Base-by-base conservation (phyloP, 169 alveolate species). In the Fabrea salina region DNA sequence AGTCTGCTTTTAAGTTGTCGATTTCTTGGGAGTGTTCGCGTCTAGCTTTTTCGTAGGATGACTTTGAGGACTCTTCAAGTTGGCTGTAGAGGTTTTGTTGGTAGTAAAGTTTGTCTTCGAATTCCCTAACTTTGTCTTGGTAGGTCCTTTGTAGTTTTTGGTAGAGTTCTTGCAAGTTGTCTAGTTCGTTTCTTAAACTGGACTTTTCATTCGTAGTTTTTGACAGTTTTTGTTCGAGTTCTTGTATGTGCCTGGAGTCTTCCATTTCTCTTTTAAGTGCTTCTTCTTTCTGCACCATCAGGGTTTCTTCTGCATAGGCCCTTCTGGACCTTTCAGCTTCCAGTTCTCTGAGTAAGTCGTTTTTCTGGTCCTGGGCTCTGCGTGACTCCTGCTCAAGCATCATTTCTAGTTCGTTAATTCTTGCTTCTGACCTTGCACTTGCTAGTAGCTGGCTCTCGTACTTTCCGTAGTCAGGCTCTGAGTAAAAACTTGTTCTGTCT, bases 201-300 rank as follows among this genome's bases (percentile, higher is more conserved):
- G 41, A 35, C 40, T 74, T 74, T 33, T 74, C 81, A 16, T 33
- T 35, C 19, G 11, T n/a, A 16, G n/a, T 19, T 5, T 56, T 49
- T 13, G 39, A 53, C 25, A 74, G 13, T 74, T 54, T 74, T 25
- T n/a, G 11, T 54, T 74, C 81, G 33, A 74, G 22, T 5, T 74
- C 81, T 54, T 74, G 71, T 0, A 54, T 54, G 8, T 35, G 25
- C 54, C 71, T 74, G 8, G 30, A 11, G 72, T 39, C 56, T 2
- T 74, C 81, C 44, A 54, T 50, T 50, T 74, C 81, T 25, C 54
- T 19, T 25, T 74, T 50, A 19, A 74, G 22, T 4, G 71, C 13
- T 6, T 74, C 81, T 74, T 74, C 81, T 54, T 74, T 74, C 16
- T 32, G 40, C 5, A 51, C 4, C 68, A 74, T 50, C 30, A 74